phyloP scores from a whole-genome alignment of 805 yeast genomes.

The Metschnikowia kunwiensis region DNA sequence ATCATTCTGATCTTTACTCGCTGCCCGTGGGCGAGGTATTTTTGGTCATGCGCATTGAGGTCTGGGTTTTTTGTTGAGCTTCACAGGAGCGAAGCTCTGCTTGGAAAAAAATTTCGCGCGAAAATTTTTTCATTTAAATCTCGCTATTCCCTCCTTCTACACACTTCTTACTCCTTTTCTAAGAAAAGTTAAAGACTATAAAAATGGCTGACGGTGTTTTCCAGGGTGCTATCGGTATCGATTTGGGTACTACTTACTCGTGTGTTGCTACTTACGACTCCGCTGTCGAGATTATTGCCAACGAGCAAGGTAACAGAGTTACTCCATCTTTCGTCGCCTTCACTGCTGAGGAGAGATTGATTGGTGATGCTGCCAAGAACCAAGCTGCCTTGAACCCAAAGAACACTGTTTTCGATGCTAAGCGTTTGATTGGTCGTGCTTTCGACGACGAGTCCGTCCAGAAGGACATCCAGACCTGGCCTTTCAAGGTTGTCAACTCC shows the following conservation, averaged over 20 bases:
- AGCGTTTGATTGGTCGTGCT: slow-evolving; percentile 59
- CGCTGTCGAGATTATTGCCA: slow-evolving; percentile 50
- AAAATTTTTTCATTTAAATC: slow-evolving; percentile 19
- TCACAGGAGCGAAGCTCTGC: slow-evolving; percentile 10
- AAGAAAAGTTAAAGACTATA: slow-evolving; percentile 13
- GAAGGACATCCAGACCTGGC: slow-evolving; percentile 51
- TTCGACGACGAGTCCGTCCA: slow-evolving; percentile 58
- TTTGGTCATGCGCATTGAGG: slow-evolving; percentile 10
- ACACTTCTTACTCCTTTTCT: slow-evolving; percentile 15
- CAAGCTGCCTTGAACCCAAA: slow-evolving; percentile 51
- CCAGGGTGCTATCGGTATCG: slow-evolving; percentile 47
- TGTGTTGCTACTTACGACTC: slow-evolving; percentile 51
- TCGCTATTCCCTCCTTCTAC: slow-evolving; percentile 14
- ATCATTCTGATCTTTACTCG: slow-evolving; percentile 5
- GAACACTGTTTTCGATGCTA: slow-evolving; percentile 49
- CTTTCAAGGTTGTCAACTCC: slow-evolving; percentile 44
- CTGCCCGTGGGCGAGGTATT: slow-evolving; percentile 4
- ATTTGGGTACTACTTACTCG: slow-evolving; percentile 51
- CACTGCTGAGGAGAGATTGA: slow-evolving; percentile 48
- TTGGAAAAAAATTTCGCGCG: slow-evolving; percentile 18
- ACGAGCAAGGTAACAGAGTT: slow-evolving; percentile 52
- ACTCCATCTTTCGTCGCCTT: slow-evolving; percentile 51
- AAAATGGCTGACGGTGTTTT: slow-evolving; percentile 33
- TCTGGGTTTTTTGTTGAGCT: slow-evolving; percentile 7
- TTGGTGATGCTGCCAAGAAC: slow-evolving; percentile 51